Evolutionary conservation across 192 early-diverging fungal species (phyloP), one percentile per base, ranked within the genome.

Genomic region (Cetraspora pellucida): DNA sequence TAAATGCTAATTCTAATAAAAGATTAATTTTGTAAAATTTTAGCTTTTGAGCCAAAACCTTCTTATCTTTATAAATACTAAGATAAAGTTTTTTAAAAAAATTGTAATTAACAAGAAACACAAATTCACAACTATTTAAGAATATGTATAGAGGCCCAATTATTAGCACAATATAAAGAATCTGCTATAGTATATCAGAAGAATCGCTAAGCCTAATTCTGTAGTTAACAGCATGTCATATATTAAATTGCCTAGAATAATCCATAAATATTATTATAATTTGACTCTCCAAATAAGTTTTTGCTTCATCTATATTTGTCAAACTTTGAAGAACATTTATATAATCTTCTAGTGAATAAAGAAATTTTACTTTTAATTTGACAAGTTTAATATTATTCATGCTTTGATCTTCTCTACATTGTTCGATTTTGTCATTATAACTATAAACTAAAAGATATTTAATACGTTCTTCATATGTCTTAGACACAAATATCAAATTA

Each of bases 351-450:
- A 31, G 13, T 0, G 66, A 68, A 21, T 68, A 7, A 49, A 68
- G 37, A 49, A 37, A 44, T 1, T 37, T n/a, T 68, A 43, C 66
- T 68, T 68, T 68, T 30, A 68, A 25, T 0, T 49, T 13, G 45
- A 68, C 45, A 16, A 68, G 43, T 2, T 68, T 68, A 4, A 19
- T 68, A 68, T 68, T 68, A 31, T 43, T 37, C 66, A 68, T 68
- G 43, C 66, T 68, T 68, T 37, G 37, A 68, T 68, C 66, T 43
- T 25, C 43, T 21, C 23, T 25, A 19, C 37, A 16, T 68, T 68
- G 66, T 45, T 68, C 37, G 21, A 68, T 68, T 45, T 19, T 68
- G 16, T 46, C 2, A 68, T 68, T 3, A 10, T 68, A 68, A 45
- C 66, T 46, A 3, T 68, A 3, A 1, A 68, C 43, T 9, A 68